phyloP scores from a whole-genome alignment of 1,284 basidiomycete species.

The Rhodotorula sp. region DNA sequence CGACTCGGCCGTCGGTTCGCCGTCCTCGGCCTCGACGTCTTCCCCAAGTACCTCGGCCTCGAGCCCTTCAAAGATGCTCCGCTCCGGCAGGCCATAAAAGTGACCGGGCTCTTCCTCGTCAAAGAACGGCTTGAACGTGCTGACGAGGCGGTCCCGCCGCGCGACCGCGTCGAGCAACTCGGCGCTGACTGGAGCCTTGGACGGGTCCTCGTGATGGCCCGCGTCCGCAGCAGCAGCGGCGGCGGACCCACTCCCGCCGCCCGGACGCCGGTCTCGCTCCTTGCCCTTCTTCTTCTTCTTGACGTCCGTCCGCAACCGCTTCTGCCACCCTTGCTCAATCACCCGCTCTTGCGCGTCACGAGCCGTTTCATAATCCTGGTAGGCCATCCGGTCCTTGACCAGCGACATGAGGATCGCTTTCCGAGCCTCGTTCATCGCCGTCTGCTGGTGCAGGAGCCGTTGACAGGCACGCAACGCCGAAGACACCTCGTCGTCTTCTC shows the following conservation, averaged over 20 bases:
- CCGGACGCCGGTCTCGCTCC: slow-evolving; percentile 43
- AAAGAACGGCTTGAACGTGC: slow-evolving; percentile 64
- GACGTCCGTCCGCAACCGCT: slow-evolving; percentile 50
- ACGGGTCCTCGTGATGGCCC: slow-evolving; percentile 56
- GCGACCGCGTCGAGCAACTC: slow-evolving; percentile 67
- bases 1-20: background rate
- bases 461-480: slow-evolving; percentile 85
- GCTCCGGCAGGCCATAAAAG: slow-evolving; percentile 68
- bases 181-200: slow-evolving; percentile 63
- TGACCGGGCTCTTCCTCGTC: slow-evolving; percentile 65
- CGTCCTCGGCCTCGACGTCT: slow-evolving; percentile 7
- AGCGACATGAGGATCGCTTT: slow-evolving; percentile 69
- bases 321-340: slow-evolving; percentile 57
- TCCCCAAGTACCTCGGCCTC: slow-evolving; percentile 53
- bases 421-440: slow-evolving; percentile 76
- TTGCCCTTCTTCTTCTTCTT: slow-evolving; percentile 57
- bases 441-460: slow-evolving; percentile 70
- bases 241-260: slow-evolving; percentile 50
- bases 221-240: slow-evolving; percentile 49
- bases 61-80: slow-evolving; percentile 70
- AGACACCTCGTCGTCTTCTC: slow-evolving; percentile 89
- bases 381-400: slow-evolving; percentile 82
- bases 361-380: slow-evolving; percentile 78
- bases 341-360: slow-evolving; percentile 79
- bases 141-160: slow-evolving; percentile 69